These are phyloP conservation scores for Pulveroboletus frians DNA, from an alignment of 768 basidiomycete species.

Conservation along the genomic window DNA sequence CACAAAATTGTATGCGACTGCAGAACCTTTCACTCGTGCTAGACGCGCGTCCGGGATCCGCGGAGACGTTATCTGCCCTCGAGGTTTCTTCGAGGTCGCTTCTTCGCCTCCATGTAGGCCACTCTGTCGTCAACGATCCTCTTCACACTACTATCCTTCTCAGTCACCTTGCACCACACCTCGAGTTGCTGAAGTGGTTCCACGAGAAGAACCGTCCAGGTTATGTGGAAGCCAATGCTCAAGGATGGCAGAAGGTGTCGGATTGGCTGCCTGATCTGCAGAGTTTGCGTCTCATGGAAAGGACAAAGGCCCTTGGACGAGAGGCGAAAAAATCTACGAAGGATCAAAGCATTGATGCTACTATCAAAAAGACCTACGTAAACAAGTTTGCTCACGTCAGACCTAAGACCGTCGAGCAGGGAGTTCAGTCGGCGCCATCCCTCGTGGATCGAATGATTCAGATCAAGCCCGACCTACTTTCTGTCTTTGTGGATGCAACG, in stretches of 20 bases:
- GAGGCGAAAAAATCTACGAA: conserved; percentile 17
- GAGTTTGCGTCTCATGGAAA: conserved; percentile 56
- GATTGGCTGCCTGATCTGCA: conserved; percentile 74
- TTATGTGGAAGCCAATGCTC: conserved; percentile 60
- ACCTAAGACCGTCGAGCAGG: conserved; percentile 33
- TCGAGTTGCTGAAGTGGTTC: conserved; percentile 72
- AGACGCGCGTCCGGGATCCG: conserved; percentile 46
- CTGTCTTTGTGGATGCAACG: conserved; percentile 48
- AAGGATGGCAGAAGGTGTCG: conserved; percentile 62
- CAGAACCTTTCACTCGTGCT: conserved; percentile 64
- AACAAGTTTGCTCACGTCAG: conserved; percentile 40
- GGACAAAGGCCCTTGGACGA: conserved; percentile 36
- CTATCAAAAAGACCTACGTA: conserved; percentile 35
- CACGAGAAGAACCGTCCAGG: conserved; percentile 72
- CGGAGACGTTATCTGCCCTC: conserved; percentile 42
- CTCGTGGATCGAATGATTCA: conserved; percentile 37
- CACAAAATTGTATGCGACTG: conserved; percentile 52
- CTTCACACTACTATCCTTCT: conserved; percentile 65
- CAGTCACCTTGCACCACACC: conserved; percentile 69
- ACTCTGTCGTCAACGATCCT: conserved; percentile 68
- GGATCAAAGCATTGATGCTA: conserved; percentile 51
- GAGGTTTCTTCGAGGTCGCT: conserved; percentile 59
- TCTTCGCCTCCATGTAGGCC: conserved; percentile 67
- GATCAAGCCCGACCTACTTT: conserved; percentile 34
- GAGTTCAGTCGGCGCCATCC: conserved; percentile 36